phyloP scores from a whole-genome alignment of 768 basidiomycete species.

The Pleurotus sapidus region DNA sequence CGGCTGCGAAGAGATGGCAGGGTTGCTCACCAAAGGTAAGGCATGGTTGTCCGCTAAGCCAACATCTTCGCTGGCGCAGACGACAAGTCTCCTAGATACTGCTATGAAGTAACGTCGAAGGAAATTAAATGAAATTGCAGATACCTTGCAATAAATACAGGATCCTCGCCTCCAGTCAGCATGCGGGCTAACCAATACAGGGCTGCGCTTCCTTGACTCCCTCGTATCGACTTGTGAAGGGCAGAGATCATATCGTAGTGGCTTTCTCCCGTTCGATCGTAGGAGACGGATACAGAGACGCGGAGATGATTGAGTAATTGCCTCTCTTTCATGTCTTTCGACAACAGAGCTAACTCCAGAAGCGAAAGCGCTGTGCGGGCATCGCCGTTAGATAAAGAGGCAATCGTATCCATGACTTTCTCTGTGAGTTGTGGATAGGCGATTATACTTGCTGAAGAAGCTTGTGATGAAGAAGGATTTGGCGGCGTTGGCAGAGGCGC shows the following conservation, averaged over 20 bases:
- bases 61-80: constrained; percentile 85
- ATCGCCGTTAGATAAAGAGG: constrained; percentile 62
- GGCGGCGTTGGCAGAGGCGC: constrained; percentile 5
- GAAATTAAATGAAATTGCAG: neutral
- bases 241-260: constrained; percentile 84
- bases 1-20: neutral
- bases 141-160: constrained; percentile 59
- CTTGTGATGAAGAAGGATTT: constrained; percentile 3
- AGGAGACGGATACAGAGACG: constrained; percentile 61
- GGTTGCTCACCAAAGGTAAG: constrained; percentile 59
- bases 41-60: constrained; percentile 79
- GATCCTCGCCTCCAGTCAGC: constrained; percentile 80
- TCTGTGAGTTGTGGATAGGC: constrained; percentile 38
- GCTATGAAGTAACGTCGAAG: neutral
- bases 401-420: constrained; percentile 45
- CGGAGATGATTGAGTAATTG: constrained; percentile 55
- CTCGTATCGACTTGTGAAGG: constrained; percentile 80
- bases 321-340: constrained; percentile 37
- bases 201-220: constrained; percentile 72
- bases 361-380: constrained; percentile 77
- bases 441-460: constrained; percentile 9
- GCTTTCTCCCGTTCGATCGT: constrained; percentile 74
- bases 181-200: constrained; percentile 89
- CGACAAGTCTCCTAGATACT: constrained; percentile 53
- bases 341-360: constrained; percentile 63